Evolutionary conservation across 768 basidiomycete species (phyloP).

Genomic region (Neoboletus magnificus): DNA sequence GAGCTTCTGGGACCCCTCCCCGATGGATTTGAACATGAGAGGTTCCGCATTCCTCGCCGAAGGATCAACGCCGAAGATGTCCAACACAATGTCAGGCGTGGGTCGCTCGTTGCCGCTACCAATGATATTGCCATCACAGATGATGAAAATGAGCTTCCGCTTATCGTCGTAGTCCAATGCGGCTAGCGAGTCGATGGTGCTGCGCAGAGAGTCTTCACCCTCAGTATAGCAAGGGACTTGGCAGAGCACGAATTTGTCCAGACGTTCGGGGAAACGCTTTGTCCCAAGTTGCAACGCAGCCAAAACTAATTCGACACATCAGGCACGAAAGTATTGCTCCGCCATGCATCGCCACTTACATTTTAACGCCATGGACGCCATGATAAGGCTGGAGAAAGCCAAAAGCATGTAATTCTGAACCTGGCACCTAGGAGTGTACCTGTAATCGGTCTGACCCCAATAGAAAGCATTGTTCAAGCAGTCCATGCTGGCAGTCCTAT

Average conservation of each 20-base stretch:
- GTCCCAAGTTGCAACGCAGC: constrained; percentile 59
- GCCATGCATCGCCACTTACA: constrained; percentile 41
- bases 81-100: constrained; percentile 64
- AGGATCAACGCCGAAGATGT: constrained; percentile 65
- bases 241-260: constrained; percentile 68
- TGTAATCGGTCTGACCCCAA: constrained; percentile 55
- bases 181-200: constrained; percentile 66
- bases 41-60: constrained; percentile 61
- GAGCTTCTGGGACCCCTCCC: constrained; percentile 62
- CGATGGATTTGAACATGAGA: constrained; percentile 64
- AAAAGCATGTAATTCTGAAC: constrained; percentile 62
- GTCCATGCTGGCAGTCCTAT: constrained; percentile 37
- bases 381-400: constrained; percentile 51
- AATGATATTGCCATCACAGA: constrained; percentile 71
- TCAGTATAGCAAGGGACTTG: constrained; percentile 72
- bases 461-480: constrained; percentile 65
- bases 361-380: constrained; percentile 54
- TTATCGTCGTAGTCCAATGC: constrained; percentile 68
- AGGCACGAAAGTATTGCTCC: constrained; percentile 4
- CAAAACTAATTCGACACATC: constrained; percentile 43
- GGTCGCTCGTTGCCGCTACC: constrained; percentile 65
- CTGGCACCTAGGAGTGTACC: constrained; percentile 51
- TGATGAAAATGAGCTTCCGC: constrained; percentile 61
- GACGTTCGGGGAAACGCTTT: constrained; percentile 60
- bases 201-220: constrained; percentile 64